Conservation (phyloP, 2,329 filamentous ascomycete genomes). For the Ophiocordyceps camponoti-saundersi region DNA sequence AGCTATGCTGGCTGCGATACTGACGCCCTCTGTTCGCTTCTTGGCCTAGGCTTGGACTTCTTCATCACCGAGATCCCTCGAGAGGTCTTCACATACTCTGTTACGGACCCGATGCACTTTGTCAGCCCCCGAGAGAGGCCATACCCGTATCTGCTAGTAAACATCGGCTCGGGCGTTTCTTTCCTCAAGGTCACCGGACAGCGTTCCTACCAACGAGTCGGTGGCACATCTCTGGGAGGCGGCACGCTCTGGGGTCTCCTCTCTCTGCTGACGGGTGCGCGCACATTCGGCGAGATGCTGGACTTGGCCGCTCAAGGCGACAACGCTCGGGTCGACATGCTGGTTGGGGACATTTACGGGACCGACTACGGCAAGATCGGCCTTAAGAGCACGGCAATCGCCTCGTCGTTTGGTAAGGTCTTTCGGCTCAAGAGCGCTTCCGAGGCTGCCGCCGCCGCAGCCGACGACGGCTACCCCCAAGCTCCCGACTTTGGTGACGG, state of each 20-base stretch:
- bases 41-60: conserved; percentile 65
- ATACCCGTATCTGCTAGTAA: conserved; percentile 93
- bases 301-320: conserved; percentile 80
- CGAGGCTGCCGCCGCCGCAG: conserved; percentile 55
- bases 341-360: conserved; percentile 96
- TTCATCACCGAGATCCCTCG: conserved; percentile 96
- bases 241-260: conserved; percentile 96
- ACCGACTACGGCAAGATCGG: conserved; percentile 93
- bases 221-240: conserved; percentile 84
- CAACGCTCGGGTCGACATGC: conserved; percentile 85
- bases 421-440: conserved; percentile 82
- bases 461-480: conserved; percentile 47
- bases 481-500: conserved; percentile 46
- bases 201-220: conserved; percentile 73
- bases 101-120: conserved; percentile 81
- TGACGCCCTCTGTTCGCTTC: background rate
- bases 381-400: conserved; percentile 87
- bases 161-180: conserved; percentile 91
- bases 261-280: conserved; percentile 78
- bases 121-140: conserved; percentile 60
- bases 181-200: conserved; percentile 95
- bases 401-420: conserved; percentile 91
- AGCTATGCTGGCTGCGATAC: background rate
- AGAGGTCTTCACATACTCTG: conserved; percentile 94
- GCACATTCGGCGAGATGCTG: conserved; percentile 96